Evolutionary conservation across 371 early-diverging fungal genomes (phyloP).

Genomic region (Smittium mucronatum): DNA sequence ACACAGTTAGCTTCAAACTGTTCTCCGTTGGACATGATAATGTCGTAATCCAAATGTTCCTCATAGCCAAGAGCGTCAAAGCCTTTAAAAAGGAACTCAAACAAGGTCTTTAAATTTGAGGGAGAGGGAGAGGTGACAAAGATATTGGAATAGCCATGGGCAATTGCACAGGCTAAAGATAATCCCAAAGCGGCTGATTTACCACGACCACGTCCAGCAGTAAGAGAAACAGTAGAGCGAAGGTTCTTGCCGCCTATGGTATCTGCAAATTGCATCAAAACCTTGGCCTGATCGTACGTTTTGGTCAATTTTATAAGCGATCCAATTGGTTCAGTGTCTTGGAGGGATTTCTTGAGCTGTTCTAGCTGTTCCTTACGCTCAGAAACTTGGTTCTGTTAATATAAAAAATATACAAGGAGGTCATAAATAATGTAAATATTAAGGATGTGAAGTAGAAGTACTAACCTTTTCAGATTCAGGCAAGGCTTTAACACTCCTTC

Average conservation of each 20-base stretch:
- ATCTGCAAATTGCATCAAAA: slow-evolving; percentile 86
- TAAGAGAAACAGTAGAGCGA: slow-evolving; percentile 82
- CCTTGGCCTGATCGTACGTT: slow-evolving; percentile 93
- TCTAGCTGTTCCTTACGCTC: slow-evolving; percentile 58
- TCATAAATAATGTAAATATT: too few relatives aligned
- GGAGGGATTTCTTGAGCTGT: slow-evolving; percentile 66
- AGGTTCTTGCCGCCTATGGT: slow-evolving; percentile 87
- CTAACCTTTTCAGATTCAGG: slow-evolving; percentile 29
- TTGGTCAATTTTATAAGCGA: slow-evolving; percentile 61
- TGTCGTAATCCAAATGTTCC: slow-evolving; percentile 96
- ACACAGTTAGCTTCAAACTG: slow-evolving; percentile 40
- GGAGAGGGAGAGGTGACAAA: slow-evolving; percentile 97
- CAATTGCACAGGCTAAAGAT: slow-evolving; percentile 90
- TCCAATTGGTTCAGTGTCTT: slow-evolving; percentile 78
- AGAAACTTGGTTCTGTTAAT: slow-evolving; percentile 35
- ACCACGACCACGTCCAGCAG: slow-evolving; percentile 98
- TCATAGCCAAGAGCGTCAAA: slow-evolving; percentile 94
- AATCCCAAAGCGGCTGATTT: slow-evolving; percentile 98
- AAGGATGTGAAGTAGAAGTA: too few relatives aligned
- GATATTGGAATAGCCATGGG: slow-evolving; percentile 96
- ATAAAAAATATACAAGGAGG: background rate
- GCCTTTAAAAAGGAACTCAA: slow-evolving; percentile 93
- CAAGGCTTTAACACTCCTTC: slow-evolving; percentile 79
- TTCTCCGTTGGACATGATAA: slow-evolving; percentile 88
- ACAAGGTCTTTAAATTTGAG: slow-evolving; percentile 95